Conservation (phyloP, 805 yeast genomes). For the Pichia rugopelliculosa region DNA sequence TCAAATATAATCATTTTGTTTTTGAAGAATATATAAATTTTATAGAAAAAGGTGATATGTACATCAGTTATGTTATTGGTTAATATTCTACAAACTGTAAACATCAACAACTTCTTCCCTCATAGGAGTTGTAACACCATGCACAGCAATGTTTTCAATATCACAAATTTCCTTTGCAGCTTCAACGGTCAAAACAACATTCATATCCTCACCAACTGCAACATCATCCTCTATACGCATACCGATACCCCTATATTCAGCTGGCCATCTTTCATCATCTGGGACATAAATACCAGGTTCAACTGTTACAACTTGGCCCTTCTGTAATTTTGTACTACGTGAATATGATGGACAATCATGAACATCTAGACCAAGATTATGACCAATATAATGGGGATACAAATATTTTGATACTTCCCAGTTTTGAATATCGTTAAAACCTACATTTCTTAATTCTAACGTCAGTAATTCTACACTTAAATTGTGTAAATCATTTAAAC, state of each 20-base stretch:
- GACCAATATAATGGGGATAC: slow-evolving; percentile 95
- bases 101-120: slow-evolving; percentile 36
- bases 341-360: slow-evolving; percentile 71
- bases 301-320: slow-evolving; percentile 82
- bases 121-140: slow-evolving; percentile 46
- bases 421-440: slow-evolving; percentile 47
- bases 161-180: slow-evolving; percentile 84
- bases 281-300: slow-evolving; percentile 97
- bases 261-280: slow-evolving; percentile 61
- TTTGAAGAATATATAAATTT: neutral
- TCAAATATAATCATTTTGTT: too few relatives aligned
- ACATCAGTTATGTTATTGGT: neutral
- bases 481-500: slow-evolving; percentile 71
- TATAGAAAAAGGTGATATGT: neutral
- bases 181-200: slow-evolving; percentile 61
- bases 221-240: slow-evolving; percentile 93
- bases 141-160: slow-evolving; percentile 58
- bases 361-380: slow-evolving; percentile 86
- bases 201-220: slow-evolving; percentile 58
- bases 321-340: slow-evolving; percentile 42
- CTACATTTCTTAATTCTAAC: slow-evolving; percentile 62
- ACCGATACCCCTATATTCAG: slow-evolving; percentile 78
- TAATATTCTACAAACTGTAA: slow-evolving; percentile 12
- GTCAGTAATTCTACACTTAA: slow-evolving; percentile 53
- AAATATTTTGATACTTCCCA: slow-evolving; percentile 48